Conservation (phyloP, 106 monocot genomes). For the Xerophyta viscosa region DNA sequence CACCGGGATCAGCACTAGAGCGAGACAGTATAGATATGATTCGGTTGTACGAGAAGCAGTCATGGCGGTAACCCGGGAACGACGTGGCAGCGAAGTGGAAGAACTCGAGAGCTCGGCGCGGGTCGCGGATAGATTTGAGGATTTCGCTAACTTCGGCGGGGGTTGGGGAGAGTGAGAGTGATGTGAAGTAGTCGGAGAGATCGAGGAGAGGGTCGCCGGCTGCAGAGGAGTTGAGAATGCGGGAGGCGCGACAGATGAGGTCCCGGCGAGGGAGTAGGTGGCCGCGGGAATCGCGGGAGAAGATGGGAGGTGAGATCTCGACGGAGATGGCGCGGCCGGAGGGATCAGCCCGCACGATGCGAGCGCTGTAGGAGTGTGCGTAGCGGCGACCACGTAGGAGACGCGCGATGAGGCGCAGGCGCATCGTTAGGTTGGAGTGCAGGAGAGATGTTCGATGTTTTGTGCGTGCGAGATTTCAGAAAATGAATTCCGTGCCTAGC, state of each 20-base stretch:
- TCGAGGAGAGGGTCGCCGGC: conserved; percentile 55
- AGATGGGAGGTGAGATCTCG: conserved; percentile 44
- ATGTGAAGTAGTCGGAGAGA: conserved; percentile 64
- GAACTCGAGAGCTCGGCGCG: conserved; percentile 41
- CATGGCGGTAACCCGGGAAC: conserved; percentile 60
- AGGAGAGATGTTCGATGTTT: too few relatives aligned
- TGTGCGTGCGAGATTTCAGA: too few relatives aligned
- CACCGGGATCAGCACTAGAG: conserved; percentile 1
- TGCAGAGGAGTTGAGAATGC: conserved; percentile 34
- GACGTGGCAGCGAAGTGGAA: conserved; percentile 49
- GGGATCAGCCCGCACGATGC: conserved; percentile 36
- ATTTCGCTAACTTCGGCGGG: conserved; percentile 70
- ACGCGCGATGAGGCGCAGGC: too few relatives aligned
- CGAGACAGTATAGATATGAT: conserved; percentile 40
- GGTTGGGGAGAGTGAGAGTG: conserved; percentile 50
- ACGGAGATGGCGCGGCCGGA: conserved; percentile 61
- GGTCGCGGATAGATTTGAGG: conserved; percentile 45
- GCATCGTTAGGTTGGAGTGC: too few relatives aligned
- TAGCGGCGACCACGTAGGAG: too few relatives aligned
- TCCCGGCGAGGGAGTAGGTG: too few relatives aligned
- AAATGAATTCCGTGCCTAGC: too few relatives aligned
- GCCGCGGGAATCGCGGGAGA: conserved; percentile 44
- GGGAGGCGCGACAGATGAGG: conserved; percentile 62
- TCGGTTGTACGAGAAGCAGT: conserved; percentile 90
- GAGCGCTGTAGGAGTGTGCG: conserved; percentile 43